Evolutionary conservation across 345 rosid species (phyloP), one percentile per base, ranked within the genome.

Genomic region (Eucalyptus curtisii): DNA sequence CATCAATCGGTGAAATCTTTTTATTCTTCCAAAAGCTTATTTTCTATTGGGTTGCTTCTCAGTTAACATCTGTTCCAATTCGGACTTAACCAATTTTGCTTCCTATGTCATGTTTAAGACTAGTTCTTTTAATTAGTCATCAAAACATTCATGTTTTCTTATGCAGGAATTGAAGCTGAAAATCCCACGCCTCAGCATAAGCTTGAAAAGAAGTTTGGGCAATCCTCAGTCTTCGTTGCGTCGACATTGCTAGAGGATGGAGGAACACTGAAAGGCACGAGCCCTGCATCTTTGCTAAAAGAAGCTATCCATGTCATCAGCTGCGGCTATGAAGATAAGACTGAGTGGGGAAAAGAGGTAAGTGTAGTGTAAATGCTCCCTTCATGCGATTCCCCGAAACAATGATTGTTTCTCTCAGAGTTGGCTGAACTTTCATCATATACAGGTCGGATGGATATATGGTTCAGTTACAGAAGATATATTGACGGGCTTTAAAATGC

Each of bases 261-360:
- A 88, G 96, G 95, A 49, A 88, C 94, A 40, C 90, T 92, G 13
- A 93, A 92, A 33, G 91, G 88, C 45, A 93, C 94, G 14, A 94
- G 93, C 91, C 93, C 95, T 11, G 97, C 94, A 66, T 93, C 95
- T 88, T 90, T 94, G 68, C 95, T 96, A 52, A 93, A 92, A 90
- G 97, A 96, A 93, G 97, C 96, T 44, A 94, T 95, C 89, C 98
- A 96, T 90, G 98, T 94, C 88, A 95, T 95, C 87, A 92, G 96
- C 89, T 94, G 97, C 71, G 95, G 95, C 81, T 95, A 95, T 3
- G 97, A 96, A 93, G 96, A 94, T 87, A 93, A 92, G 91, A 94
- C 96, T 61, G 95, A 96, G 88, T 96, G 98, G 98, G 97, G 98
- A 82, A 96, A 94, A 92, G 97, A 95, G 96, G 97, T 95, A 91